Base-by-base conservation (phyloP, 768 basidiomycete species). In the Plicaturopsis crispa region DNA sequence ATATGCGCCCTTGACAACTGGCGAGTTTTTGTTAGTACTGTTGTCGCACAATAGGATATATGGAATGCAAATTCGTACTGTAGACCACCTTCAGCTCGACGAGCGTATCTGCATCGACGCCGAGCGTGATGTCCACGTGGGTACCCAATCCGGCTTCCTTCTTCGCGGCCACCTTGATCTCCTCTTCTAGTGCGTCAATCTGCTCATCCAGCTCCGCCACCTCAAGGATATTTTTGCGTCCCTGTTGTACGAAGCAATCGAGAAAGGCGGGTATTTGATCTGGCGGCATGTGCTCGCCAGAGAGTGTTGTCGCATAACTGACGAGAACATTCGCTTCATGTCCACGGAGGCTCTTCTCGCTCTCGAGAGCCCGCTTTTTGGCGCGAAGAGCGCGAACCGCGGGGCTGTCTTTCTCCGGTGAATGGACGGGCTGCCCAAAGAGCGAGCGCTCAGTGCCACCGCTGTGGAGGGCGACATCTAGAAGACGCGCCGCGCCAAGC, bases 381-480 rank as follows among this genome's bases (percentile, higher is more conserved):
- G 54, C 60, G 19, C 50, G 35, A 24, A 77, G 51, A n/a, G n/a
- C n/a, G n/a, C n/a, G n/a, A n/a, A n/a, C n/a, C n/a, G n/a, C n/a
- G n/a, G n/a, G n/a, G n/a, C n/a, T n/a, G n/a, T n/a, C n/a, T n/a
- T n/a, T n/a, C n/a, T n/a, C n/a, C n/a, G n/a, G n/a, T n/a, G n/a
- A n/a, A n/a, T n/a, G n/a, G n/a, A n/a, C n/a, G n/a, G n/a, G n/a
- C n/a, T n/a, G n/a, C n/a, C n/a, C n/a, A n/a, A n/a, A n/a, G n/a
- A n/a, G n/a, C n/a, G n/a, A n/a, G n/a, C n/a, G n/a, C n/a, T n/a
- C n/a, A n/a, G n/a, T n/a, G n/a, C n/a, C n/a, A n/a, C n/a, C n/a
- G n/a, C n/a, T 48, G 17, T 63, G 69, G 53, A 70, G 75, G n/a
- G 71, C 66, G 24, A 78, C 70, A 52, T 78, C 77, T 43, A 70